Percentiles rank a stretch among this genome's conserved stretches.
Conservation (phyloP, 805 yeast genomes). For the Vanderwaltozyma verrucispora region DNA sequence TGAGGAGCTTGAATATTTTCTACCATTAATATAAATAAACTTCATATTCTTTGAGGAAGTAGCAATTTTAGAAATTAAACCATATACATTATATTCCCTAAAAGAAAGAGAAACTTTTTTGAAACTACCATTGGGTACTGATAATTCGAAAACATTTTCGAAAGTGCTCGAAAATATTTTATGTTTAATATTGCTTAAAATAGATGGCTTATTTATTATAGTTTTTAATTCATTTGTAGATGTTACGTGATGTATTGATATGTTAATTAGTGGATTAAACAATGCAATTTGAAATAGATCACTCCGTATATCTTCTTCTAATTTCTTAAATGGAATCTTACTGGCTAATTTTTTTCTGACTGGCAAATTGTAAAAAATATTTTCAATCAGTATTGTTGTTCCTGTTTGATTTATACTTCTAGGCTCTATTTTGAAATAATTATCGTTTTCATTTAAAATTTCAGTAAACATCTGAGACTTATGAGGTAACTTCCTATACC, state of each 20-base stretch:
- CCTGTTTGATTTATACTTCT: conserved; percentile 8
- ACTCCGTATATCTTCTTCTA: conserved; percentile 8
- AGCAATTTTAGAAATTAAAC: conserved; percentile 32
- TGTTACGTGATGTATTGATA: no score
- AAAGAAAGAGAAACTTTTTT: conserved; percentile 13
- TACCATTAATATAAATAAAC: conserved; percentile 36
- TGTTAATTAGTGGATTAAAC: conserved; percentile 10
- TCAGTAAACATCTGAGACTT: neutral
- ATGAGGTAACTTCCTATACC: conserved; percentile 6
- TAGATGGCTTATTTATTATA: no score
- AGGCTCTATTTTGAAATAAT: neutral
- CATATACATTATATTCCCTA: conserved; percentile 24
- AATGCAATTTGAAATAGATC: conserved; percentile 16
- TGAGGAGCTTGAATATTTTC: conserved; percentile 19
- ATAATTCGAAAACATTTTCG: conserved; percentile 10
- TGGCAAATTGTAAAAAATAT: conserved; percentile 20
- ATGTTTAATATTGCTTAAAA: neutral
- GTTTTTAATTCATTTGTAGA: no score
- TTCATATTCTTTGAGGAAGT: conserved; percentile 33
- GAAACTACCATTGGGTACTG: conserved; percentile 10
- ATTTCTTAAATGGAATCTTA: conserved; percentile 6
- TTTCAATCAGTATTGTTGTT: conserved; percentile 11
- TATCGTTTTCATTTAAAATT: neutral
- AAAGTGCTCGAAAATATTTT: neutral
- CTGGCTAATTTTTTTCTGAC: conserved; percentile 15